Conservation (phyloP, 163 green algal genomes). For the Prototheca wickerhamii region DNA sequence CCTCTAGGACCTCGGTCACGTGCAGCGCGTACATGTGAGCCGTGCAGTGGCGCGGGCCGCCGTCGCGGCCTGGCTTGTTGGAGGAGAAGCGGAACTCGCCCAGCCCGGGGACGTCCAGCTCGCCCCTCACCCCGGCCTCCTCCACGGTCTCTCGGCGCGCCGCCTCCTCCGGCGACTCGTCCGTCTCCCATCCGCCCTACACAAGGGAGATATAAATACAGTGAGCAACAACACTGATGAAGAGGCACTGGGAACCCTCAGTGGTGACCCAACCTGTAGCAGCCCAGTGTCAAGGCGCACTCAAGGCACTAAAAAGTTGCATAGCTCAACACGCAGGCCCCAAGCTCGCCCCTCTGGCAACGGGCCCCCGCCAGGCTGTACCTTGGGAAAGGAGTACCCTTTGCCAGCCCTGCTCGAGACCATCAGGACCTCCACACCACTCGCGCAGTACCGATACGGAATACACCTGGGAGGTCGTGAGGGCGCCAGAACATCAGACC, state of each 20-base stretch:
- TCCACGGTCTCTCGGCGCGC: constrained; percentile 81
- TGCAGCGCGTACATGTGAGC: constrained; percentile 72
- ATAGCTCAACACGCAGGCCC: neutral
- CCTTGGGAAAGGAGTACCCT: constrained; percentile 79
- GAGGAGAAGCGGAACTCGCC: constrained; percentile 54
- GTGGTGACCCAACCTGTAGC: too few relatives aligned
- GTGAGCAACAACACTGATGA: too few relatives aligned
- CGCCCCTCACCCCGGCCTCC: constrained; percentile 78
- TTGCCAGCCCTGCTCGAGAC: constrained; percentile 63
- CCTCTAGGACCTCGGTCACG: constrained; percentile 64
- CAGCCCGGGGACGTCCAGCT: constrained; percentile 64
- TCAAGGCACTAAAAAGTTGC: too few relatives aligned
- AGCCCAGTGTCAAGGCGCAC: too few relatives aligned
- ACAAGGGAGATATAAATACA: neutral
- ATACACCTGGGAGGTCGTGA: constrained; percentile 47
- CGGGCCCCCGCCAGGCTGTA: constrained; percentile 6
- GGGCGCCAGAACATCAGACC: too few relatives aligned
- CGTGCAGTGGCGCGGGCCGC: constrained; percentile 24
- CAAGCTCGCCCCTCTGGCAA: neutral
- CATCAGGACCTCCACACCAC: constrained; percentile 53
- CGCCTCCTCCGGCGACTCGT: constrained; percentile 74
- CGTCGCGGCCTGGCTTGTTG: constrained; percentile 30
- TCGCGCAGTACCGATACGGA: constrained; percentile 23
- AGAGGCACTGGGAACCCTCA: too few relatives aligned
- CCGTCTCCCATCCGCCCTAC: constrained; percentile 84